These are phyloP conservation scores for Colletotrichum zoysiae DNA, from an alignment of 2,329 filamentous ascomycete species.

Conservation along the genomic window DNA sequence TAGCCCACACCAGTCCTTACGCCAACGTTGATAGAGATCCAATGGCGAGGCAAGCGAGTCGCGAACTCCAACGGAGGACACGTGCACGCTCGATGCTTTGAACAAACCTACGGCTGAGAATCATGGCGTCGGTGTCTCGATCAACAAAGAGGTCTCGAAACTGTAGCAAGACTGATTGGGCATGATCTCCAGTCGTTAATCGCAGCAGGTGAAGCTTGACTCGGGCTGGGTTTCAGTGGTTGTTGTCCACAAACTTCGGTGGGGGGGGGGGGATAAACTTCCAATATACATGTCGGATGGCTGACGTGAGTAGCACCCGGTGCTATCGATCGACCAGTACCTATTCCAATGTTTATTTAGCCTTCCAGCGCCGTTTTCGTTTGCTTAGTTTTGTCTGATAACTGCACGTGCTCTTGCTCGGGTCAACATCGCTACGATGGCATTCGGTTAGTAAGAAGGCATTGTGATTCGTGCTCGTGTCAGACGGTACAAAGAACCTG, in stretches of 20 bases:
- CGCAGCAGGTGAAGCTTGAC: neutral
- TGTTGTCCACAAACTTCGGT: too few species aligned
- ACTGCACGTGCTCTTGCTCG: constrained; percentile 2
- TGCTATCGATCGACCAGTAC: neutral
- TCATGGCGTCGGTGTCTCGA: constrained; percentile 23
- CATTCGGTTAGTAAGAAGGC: neutral
- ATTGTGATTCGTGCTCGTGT: neutral
- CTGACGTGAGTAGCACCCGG: constrained; percentile 16
- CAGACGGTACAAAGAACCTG: neutral
- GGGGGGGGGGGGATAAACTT: neutral
- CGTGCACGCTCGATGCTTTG: constrained; percentile 28
- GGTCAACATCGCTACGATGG: neutral
- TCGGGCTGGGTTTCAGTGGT: neutral
- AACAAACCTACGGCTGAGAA: neutral
- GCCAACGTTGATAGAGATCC: neutral
- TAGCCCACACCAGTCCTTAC: neutral
- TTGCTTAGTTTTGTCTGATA: constrained; percentile 13
- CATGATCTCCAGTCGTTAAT: neutral
- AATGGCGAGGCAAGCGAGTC: neutral
- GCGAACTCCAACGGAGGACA: constrained; percentile 1
- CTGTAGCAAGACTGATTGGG: constrained; percentile 1
- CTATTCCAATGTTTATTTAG: neutral
- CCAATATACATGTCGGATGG: neutral
- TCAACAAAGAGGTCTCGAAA: constrained; percentile 1
- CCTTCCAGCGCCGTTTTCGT: neutral